Conservation (phyloP, 1,139 yeast species). For the Saccharomyces hybrid region DNA sequence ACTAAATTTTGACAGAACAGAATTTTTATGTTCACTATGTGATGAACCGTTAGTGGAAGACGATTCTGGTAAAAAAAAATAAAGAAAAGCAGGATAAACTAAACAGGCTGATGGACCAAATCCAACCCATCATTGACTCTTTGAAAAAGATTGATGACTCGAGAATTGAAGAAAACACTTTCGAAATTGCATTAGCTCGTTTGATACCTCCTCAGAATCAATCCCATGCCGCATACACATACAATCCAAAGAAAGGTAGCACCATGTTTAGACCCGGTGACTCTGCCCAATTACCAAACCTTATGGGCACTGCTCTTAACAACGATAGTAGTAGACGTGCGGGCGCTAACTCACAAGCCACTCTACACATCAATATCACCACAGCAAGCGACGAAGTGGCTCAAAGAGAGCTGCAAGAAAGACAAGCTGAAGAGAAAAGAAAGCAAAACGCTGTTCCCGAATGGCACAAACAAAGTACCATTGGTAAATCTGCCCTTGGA, state of each 20-base stretch:
- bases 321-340: slow-evolving; percentile 35
- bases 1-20: slow-evolving; percentile 69
- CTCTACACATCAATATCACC: slow-evolving; percentile 84
- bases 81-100: slow-evolving; percentile 73
- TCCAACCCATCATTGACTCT: slow-evolving; percentile 79
- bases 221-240: slow-evolving; percentile 55
- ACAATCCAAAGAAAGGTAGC: slow-evolving; percentile 38
- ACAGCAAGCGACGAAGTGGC: slow-evolving; percentile 75
- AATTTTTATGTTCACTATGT: slow-evolving; percentile 81
- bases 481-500: slow-evolving; percentile 55
- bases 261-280: slow-evolving; percentile 37
- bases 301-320: slow-evolving; percentile 29
- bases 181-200: slow-evolving; percentile 69
- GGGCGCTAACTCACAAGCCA: slow-evolving; percentile 44
- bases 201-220: slow-evolving; percentile 80
- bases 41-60: slow-evolving; percentile 72
- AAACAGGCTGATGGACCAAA: slow-evolving; percentile 78
- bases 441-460: slow-evolving; percentile 93
- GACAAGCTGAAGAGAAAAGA: slow-evolving; percentile 66
- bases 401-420: slow-evolving; percentile 55
- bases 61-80: slow-evolving; percentile 79
- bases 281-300: slow-evolving; percentile 26
- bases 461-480: slow-evolving; percentile 91
- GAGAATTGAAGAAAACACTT: slow-evolving; percentile 78
- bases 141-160: slow-evolving; percentile 81